A percentile compares a stretch with the other conserved stretches of the same genome.
These are phyloP conservation scores for Maudiozyma humilis DNA, from an alignment of 1,139 yeast species.

Conservation along the genomic window DNA sequence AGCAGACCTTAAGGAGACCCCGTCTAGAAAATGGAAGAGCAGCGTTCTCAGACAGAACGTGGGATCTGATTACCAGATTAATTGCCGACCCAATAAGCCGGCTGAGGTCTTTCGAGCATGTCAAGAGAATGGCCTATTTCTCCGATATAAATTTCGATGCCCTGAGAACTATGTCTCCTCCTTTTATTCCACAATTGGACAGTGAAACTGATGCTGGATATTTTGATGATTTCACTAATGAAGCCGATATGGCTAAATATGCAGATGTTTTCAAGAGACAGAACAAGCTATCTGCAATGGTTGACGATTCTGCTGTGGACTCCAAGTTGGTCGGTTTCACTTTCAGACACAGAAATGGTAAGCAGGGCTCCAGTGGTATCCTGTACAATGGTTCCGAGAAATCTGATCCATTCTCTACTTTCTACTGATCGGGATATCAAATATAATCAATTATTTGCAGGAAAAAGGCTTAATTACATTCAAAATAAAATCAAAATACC, in stretches of 20 bases:
- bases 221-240: slow-evolving; percentile 94
- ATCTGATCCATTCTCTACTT: slow-evolving; percentile 38
- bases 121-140: slow-evolving; percentile 73
- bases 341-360: slow-evolving; percentile 71
- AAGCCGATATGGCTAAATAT: slow-evolving; percentile 94
- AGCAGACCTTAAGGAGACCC: slow-evolving; percentile 78
- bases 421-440: slow-evolving; percentile 23
- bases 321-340: slow-evolving; percentile 92
- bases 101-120: slow-evolving; percentile 69
- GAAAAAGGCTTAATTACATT: background rate
- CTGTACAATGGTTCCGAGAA: slow-evolving; percentile 33
- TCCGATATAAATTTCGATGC: slow-evolving; percentile 71
- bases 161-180: slow-evolving; percentile 68
- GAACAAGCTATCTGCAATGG: slow-evolving; percentile 72
- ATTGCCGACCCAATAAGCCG: slow-evolving; percentile 76
- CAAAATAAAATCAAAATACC: background rate
- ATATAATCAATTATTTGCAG: background rate
- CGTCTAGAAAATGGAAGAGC: slow-evolving; percentile 84
- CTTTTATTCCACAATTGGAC: slow-evolving; percentile 93
- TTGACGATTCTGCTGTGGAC: slow-evolving; percentile 57
- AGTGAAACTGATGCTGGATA: slow-evolving; percentile 98
- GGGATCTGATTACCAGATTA: slow-evolving; percentile 75
- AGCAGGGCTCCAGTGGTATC: slow-evolving; percentile 37
- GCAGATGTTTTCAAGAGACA: slow-evolving; percentile 92
- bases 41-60: slow-evolving; percentile 93